Evolutionary conservation across 2,329 filamentous ascomycete genomes (phyloP).

Genomic region (Epichloe aotearoae): DNA sequence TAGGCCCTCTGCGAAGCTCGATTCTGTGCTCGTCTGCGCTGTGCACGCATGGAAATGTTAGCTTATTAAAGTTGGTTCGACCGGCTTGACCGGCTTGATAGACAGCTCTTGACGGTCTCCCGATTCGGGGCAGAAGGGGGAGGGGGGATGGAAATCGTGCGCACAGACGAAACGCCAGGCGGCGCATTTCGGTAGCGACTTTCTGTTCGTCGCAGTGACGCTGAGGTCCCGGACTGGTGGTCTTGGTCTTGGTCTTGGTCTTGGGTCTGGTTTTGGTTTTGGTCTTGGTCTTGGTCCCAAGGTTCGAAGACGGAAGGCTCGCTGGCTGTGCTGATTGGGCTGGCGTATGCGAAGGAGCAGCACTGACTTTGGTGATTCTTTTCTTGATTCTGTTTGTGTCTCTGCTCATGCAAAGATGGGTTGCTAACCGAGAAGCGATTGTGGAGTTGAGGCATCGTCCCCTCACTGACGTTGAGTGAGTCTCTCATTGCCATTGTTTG

Average conservation of each 20-base stretch:
- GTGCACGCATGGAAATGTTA: conserved; percentile 6
- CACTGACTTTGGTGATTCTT: too few species aligned
- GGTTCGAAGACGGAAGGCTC: conserved; percentile 1
- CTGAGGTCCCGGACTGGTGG: background rate
- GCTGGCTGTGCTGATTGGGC: conserved; percentile 7
- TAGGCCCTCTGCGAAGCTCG: too few species aligned
- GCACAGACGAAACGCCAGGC: conserved; percentile 34
- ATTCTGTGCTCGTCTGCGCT: conserved; percentile 20
- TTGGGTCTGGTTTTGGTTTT: background rate
- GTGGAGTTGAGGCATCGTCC: too few species aligned
- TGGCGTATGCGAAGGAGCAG: background rate
- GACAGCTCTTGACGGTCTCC: too few species aligned
- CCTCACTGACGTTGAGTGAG: background rate
- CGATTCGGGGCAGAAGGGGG: too few species aligned
- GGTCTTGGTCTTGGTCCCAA: background rate
- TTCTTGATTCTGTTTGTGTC: too few species aligned
- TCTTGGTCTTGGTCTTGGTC: background rate
- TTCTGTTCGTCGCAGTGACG: conserved; percentile 26
- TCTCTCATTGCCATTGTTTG: background rate
- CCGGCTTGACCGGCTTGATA: too few species aligned
- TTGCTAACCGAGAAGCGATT: too few species aligned
- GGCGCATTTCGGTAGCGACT: conserved; percentile 41
- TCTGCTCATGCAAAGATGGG: too few species aligned
- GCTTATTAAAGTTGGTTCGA: background rate
- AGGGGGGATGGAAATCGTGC: conserved; percentile 6